Percentiles rank a stretch among this genome's conserved stretches.
phyloP scores from a whole-genome alignment of 2,329 filamentous ascomycete genomes.

The Phyllosticta ampelicida region DNA sequence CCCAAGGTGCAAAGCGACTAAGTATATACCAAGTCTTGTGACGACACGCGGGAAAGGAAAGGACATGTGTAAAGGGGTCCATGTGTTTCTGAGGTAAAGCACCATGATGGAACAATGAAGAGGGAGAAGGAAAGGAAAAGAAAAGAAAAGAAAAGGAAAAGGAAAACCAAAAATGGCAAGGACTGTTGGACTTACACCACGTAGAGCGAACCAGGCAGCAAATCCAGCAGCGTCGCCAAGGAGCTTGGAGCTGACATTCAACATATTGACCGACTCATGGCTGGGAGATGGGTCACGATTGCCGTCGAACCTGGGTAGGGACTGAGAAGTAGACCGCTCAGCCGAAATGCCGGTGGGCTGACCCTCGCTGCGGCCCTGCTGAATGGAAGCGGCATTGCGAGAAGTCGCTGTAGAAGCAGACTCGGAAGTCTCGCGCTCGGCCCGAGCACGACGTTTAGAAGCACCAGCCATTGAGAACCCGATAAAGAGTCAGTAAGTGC shows the following conservation, averaged over 20 bases:
- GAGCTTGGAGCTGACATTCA: conserved; percentile 21
- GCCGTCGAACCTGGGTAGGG: conserved; percentile 24
- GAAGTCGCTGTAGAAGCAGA: neutral
- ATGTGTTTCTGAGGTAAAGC: neutral
- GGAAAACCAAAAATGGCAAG: neutral
- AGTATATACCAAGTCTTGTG: neutral
- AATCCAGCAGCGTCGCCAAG: conserved; percentile 26
- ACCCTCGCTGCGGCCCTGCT: no score
- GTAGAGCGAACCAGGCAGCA: conserved; percentile 24
- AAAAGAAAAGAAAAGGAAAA: neutral
- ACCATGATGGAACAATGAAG: neutral
- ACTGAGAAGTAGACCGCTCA: conserved; percentile 18
- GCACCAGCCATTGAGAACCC: conserved; percentile 26
- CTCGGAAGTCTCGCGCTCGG: conserved; percentile 18
- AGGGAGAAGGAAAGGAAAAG: neutral
- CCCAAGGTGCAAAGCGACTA: neutral
- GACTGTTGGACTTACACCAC: conserved; percentile 25
- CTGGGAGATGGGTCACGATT: conserved; percentile 21
- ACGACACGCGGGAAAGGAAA: neutral
- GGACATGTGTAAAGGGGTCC: neutral
- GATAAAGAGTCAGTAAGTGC: neutral
- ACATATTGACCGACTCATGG: neutral
- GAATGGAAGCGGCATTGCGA: neutral
- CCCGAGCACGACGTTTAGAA: conserved; percentile 23
- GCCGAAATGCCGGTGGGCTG: neutral